Conservation (phyloP, 2,329 filamentous ascomycete genomes). For the Diaporthe sp. region DNA sequence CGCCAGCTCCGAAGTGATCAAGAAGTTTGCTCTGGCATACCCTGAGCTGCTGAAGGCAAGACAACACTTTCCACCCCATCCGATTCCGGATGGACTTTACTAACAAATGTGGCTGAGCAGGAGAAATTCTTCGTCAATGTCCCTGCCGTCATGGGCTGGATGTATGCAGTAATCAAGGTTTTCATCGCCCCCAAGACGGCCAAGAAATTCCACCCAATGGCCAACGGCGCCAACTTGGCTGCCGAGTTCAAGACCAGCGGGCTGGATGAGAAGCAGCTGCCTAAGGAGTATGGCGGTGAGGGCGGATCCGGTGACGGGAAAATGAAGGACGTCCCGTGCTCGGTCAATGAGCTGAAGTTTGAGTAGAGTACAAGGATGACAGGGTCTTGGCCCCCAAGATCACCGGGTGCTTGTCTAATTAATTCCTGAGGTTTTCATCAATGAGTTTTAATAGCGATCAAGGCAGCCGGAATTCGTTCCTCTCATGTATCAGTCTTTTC, state of each 20-base stretch:
- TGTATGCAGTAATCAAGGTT: conserved; percentile 80
- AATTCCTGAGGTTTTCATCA: neutral
- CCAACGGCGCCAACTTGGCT: conserved; percentile 76
- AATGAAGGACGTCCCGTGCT: conserved; percentile 33
- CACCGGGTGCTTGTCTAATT: neutral
- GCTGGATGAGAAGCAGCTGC: conserved; percentile 71
- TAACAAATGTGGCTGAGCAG: conserved; percentile 27
- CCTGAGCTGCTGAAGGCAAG: conserved; percentile 80
- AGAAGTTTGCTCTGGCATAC: conserved; percentile 83
- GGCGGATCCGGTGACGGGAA: conserved; percentile 48
- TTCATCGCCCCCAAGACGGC: conserved; percentile 79
- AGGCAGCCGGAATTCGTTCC: neutral
- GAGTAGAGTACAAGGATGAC: conserved; percentile 5
- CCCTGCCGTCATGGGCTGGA: conserved; percentile 89
- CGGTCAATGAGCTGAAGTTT: conserved; percentile 32
- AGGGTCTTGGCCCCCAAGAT: neutral
- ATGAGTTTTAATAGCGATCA: neutral
- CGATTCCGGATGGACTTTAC: neutral
- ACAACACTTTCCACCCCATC: neutral
- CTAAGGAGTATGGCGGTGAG: conserved; percentile 83
- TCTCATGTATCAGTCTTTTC: neutral
- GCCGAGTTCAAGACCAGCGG: conserved; percentile 66
- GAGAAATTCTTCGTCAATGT: conserved; percentile 98
- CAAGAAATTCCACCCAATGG: conserved; percentile 83
- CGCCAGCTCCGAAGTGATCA: conserved; percentile 83